These are phyloP conservation scores for Cylindrotheca fusiformis DNA, from an alignment of 108 stramenopile genomes.

Conservation along the genomic window DNA sequence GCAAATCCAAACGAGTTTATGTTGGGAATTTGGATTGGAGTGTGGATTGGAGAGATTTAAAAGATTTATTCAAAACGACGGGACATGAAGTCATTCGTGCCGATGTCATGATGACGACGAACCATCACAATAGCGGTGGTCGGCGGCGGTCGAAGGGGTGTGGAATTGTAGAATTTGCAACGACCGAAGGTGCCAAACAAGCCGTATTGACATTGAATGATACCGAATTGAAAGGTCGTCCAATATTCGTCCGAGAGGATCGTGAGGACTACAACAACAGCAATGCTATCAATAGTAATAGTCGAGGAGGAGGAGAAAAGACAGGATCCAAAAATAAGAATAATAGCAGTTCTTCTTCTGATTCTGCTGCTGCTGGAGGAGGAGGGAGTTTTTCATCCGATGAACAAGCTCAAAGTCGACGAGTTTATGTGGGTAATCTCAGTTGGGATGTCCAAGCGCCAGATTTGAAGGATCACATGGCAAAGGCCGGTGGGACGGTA, in stretches of 20 bases:
- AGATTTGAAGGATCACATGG: conserved; percentile 94
- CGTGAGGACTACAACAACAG: conserved; percentile 40
- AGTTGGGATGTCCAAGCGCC: conserved; percentile 80
- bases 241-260: conserved; percentile 76
- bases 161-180: conserved; percentile 86
- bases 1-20: conserved; percentile 56
- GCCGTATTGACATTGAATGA: conserved; percentile 75
- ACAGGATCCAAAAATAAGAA: neutral
- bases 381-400: conserved; percentile 39
- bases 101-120: conserved; percentile 72
- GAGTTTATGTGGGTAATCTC: conserved; percentile 90
- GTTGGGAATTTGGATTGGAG: conserved; percentile 90
- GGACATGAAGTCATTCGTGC: conserved; percentile 79
- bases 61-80: conserved; percentile 87
- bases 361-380: conserved; percentile 9
- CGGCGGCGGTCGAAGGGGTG: conserved; percentile 89
- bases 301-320: conserved; percentile 1
- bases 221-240: conserved; percentile 60
- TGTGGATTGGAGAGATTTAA: conserved; percentile 90
- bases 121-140: too few relatives aligned
- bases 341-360: neutral
- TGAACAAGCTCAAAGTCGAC: conserved; percentile 43
- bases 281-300: neutral
- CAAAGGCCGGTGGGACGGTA: conserved; percentile 75
- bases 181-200: conserved; percentile 58